These are phyloP conservation scores for Carex pumila DNA, from an alignment of 176 grass and related monocot species.

Conservation along the genomic window DNA sequence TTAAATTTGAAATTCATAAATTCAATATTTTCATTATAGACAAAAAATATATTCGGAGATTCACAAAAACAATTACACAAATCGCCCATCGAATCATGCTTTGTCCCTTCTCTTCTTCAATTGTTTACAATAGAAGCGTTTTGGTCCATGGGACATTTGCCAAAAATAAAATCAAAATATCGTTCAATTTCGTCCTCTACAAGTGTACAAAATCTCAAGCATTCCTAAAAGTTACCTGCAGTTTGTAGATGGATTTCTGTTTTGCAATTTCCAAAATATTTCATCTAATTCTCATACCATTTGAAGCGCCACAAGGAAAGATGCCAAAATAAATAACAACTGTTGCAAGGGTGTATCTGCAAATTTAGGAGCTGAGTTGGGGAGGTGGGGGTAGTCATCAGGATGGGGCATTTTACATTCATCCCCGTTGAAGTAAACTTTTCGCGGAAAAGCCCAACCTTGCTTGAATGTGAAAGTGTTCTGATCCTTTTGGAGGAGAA, in stretches of 20 bases:
- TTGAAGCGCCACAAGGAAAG: conserved; percentile 19
- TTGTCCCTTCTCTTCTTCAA: neutral
- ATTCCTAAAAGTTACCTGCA: conserved; percentile 9
- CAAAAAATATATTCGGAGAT: neutral
- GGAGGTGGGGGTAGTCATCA: conserved; percentile 75
- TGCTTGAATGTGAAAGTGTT: conserved; percentile 73
- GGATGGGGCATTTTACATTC: conserved; percentile 73
- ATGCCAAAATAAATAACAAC: neutral
- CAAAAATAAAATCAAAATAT: neutral
- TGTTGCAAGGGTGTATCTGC: neutral
- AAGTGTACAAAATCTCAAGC: conserved; percentile 17
- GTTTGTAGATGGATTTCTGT: neutral
- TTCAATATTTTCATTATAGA: neutral
- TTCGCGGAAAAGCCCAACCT: conserved; percentile 88
- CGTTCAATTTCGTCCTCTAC: neutral
- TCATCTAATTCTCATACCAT: conserved; percentile 8
- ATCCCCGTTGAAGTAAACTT: conserved; percentile 94
- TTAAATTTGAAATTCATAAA: neutral
- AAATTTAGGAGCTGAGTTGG: conserved; percentile 37
- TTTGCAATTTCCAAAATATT: neutral
- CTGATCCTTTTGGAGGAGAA: conserved; percentile 70
- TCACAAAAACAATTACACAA: neutral
- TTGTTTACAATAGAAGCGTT: neutral
- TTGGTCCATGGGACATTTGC: neutral
- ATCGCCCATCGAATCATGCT: no score